Base-by-base conservation (phyloP, 805 yeast species). In the Metschnikowia shivogae region DNA sequence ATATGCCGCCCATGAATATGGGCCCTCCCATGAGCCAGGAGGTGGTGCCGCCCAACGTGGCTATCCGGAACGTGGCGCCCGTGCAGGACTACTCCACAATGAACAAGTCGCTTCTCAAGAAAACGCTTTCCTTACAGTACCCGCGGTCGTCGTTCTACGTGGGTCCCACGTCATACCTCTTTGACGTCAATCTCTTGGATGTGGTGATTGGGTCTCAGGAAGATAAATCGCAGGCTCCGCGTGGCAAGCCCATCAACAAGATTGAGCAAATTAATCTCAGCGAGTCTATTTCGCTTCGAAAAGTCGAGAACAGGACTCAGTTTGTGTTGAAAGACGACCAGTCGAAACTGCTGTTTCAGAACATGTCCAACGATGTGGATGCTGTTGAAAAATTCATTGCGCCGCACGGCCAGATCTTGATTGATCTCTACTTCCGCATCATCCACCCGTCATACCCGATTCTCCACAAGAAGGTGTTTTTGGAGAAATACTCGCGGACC, bases 361-460 rank as follows among this genome's bases (percentile, higher is more conserved):
- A 77, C 34, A 82, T 90, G 66, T 86, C 87, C 39, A 76, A 78
- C 48, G 89, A 84, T 49, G 85, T 87, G 8, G 97, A 92, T 59
- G 77, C 82, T 22, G 87, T 92, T 6, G 98, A 92, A 61, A 74
- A 80, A 50, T 74, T 87, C 40, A 87, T 92, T 14, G 84, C 92
- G n/a, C 98, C 99, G 0, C 89, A 89, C 63, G 98, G 98, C 1
- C 86, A 83, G 50, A 78, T 83, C 9, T 69, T 88, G 43, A 80
- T 88, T 31, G 89, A 87, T 53, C 73, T 89, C 11, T 89, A 89
- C 58, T 89, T 89, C 65, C 77, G 89, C 50, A 78, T 86, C 13
- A 82, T 90, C 29, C 98, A 92, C 58, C 97, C 97, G 0, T 82
- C 88, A 3, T 88, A 88, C 64, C 99, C 98, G 0, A 83, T 92